These are phyloP conservation scores for Endocalyx cinctus DNA, from an alignment of 2,329 filamentous ascomycete species.

Conservation along the genomic window DNA sequence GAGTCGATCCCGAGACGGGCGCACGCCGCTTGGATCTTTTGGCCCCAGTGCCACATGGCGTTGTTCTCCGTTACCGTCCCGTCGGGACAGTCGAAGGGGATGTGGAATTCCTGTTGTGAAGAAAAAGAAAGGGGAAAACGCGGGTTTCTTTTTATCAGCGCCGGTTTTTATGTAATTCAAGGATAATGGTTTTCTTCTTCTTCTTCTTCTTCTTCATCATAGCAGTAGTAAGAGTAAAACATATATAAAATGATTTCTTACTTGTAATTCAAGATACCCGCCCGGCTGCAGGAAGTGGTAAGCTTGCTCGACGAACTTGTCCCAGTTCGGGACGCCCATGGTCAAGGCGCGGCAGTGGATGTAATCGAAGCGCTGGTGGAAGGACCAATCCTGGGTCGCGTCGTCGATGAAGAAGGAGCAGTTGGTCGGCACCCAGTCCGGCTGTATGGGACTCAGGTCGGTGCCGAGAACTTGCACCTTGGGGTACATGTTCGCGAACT, in stretches of 20 bases:
- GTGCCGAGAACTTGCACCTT: slow-evolving; percentile 14
- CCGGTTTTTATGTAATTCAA: too few species aligned
- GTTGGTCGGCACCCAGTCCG: slow-evolving; percentile 14
- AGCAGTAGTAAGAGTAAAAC: too few species aligned
- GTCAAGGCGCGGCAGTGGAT: slow-evolving; percentile 16
- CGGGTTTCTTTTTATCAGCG: too few species aligned
- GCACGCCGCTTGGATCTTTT: slow-evolving; percentile 8
- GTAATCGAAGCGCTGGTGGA: slow-evolving; percentile 27
- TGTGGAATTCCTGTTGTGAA: slow-evolving; percentile 11
- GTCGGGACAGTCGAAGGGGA: slow-evolving; percentile 12
- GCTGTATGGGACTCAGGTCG: slow-evolving; percentile 16
- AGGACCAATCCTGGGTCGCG: slow-evolving; percentile 35
- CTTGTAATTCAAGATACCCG: slow-evolving; percentile 20
- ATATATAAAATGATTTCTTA: too few species aligned
- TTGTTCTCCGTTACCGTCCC: slow-evolving; percentile 6
- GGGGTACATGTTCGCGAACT: slow-evolving; percentile 15
- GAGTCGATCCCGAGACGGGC: slow-evolving; percentile 13
- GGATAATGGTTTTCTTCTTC: too few species aligned
- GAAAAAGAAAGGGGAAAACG: too few species aligned
- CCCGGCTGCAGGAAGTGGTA: slow-evolving; percentile 17
- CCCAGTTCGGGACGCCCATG: slow-evolving; percentile 17
- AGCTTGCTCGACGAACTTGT: slow-evolving; percentile 13
- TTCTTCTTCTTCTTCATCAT: too few species aligned
- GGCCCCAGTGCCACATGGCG: slow-evolving; percentile 13
- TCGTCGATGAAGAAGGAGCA: slow-evolving; percentile 39